Percentiles rank a stretch among this genome's conserved stretches.
Conservation (phyloP, 2,329 filamentous ascomycete genomes). For the Colletotrichum theobromicola region DNA sequence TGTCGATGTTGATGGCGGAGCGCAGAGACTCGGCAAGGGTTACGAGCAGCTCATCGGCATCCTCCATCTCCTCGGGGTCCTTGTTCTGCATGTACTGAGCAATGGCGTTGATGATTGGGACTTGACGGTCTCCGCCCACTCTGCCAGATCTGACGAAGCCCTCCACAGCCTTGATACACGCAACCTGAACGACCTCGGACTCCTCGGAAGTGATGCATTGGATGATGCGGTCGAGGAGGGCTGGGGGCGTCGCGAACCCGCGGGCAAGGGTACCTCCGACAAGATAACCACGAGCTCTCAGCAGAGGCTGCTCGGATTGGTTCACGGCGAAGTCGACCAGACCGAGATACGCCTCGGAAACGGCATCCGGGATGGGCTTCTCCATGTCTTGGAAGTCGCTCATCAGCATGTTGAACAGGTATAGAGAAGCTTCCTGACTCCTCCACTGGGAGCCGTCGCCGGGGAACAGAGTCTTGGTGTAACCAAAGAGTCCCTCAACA, state of each 20-base stretch:
- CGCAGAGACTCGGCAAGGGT: conserved; percentile 87
- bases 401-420: conserved; percentile 82
- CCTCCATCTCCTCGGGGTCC: conserved; percentile 82
- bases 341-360: conserved; percentile 77
- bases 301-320: conserved; percentile 72
- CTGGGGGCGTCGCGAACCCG: conserved; percentile 67
- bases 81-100: conserved; percentile 79
- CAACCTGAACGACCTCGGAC: conserved; percentile 89
- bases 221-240: conserved; percentile 75
- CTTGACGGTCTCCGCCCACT: conserved; percentile 62
- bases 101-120: conserved; percentile 64
- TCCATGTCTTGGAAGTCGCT: conserved; percentile 82
- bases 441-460: conserved; percentile 58
- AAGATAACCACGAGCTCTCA: conserved; percentile 86
- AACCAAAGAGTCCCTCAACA: conserved; percentile 78
- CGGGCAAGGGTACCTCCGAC: conserved; percentile 82
- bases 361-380: conserved; percentile 71
- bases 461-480: conserved; percentile 77
- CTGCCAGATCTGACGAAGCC: conserved; percentile 61
- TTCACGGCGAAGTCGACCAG: conserved; percentile 81
- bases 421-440: conserved; percentile 80
- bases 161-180: conserved; percentile 87
- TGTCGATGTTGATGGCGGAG: conserved; percentile 81
- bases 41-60: conserved; percentile 90
- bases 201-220: conserved; percentile 76